Evolutionary conservation across 495 filamentous ascomycete species (phyloP), one percentile per base, ranked within the genome.

Genomic region (Xanthoparmelia taractica): DNA sequence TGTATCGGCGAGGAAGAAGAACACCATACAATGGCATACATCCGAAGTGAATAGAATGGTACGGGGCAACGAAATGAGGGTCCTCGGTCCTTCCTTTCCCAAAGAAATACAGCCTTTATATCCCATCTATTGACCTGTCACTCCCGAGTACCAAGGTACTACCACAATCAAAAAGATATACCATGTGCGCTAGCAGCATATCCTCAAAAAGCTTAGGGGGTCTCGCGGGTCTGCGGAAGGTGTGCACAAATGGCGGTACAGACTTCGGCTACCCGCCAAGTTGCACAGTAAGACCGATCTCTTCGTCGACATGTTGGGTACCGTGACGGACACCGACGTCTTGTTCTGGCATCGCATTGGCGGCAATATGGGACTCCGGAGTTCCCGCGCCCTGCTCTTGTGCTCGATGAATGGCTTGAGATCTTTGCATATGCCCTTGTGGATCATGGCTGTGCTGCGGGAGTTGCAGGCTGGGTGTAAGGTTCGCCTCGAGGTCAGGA

Each of bases 351-450:
- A 29, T 50, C 23, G 25, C 12, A 27, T 13, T 15, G 47, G 25
- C 47, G 12, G 47, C 47, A 50, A 29, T 7, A 11, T 10, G 29
- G 2, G 47, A 1, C 25, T 29, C 25, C 15, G 47, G 25, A 17
- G 4, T 13, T 10, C 1, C 47, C 12, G 29, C 4, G 47, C 4
- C 23, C 74, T 47, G 70, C 68, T 54, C 79, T 79, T 64, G 83
- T 75, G 47, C 80, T 25, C 4, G 12, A 59, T 3, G 34, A 18
- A 5, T 59, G 34, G 38, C 37, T 29, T 31, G 29, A 31, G 20
- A 31, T 43, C 33, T 29, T 38, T 59, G 23, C 8, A 5, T 6
- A 27, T 18, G 37, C 2, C 1, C 11, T 8, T 43, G 37, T 29
- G 57, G 57, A 45, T 43, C 23, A 43, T 29, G 20, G 25, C 37